Conservation (phyloP, 345 rosid species). For the Brassica nigra region DNA sequence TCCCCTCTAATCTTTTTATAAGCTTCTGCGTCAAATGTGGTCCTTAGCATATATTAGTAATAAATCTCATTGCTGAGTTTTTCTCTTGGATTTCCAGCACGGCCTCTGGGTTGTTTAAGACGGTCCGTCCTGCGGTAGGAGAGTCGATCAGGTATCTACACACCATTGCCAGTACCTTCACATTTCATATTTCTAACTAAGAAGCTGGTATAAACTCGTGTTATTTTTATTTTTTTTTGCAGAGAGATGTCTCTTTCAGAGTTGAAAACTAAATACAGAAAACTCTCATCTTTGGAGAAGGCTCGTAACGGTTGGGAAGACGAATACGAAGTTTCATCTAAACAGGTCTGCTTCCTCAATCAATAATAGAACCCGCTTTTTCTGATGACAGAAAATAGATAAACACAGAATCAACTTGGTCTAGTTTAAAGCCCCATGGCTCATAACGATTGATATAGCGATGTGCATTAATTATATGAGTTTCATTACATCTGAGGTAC, state of each 20-base stretch:
- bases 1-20: slow-evolving; percentile 10
- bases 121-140: slow-evolving; percentile 92
- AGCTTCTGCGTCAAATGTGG: background rate
- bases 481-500: slow-evolving; percentile 35
- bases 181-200: slow-evolving; percentile 13
- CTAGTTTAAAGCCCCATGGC: background rate
- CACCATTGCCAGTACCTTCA: slow-evolving; percentile 9
- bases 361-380: background rate
- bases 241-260: slow-evolving; percentile 91
- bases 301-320: slow-evolving; percentile 91
- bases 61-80: slow-evolving; percentile 17
- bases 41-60: background rate
- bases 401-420: background rate
- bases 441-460: background rate
- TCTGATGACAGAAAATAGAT: background rate
- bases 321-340: slow-evolving; percentile 89
- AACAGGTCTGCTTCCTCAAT: slow-evolving; percentile 59
- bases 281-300: slow-evolving; percentile 68
- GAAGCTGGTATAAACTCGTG: slow-evolving; percentile 11
- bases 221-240: slow-evolving; percentile 13
- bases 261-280: slow-evolving; percentile 81
- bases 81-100: slow-evolving; percentile 53
- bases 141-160: slow-evolving; percentile 77
- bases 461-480: background rate
- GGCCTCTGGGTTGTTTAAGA: slow-evolving; percentile 80